Conservation (phyloP, 140 eudicot species). For the Stevia rebaudiana region DNA sequence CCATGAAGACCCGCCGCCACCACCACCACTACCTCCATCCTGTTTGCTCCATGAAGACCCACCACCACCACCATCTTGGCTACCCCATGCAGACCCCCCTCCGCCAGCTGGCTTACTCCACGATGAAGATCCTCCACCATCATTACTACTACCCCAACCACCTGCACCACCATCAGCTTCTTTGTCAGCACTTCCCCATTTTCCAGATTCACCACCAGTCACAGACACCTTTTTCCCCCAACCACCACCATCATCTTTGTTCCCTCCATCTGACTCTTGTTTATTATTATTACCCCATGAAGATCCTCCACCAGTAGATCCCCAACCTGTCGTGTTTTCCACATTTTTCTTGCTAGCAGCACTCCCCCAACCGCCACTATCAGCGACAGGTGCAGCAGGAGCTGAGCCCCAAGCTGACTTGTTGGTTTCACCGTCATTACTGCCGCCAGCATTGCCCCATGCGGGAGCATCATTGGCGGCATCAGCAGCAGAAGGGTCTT, state of each 20-base stretch:
- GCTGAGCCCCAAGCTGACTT: constrained; percentile 39
- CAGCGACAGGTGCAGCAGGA: constrained; percentile 23
- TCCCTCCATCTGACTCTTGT: constrained; percentile 26
- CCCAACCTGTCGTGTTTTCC: constrained; percentile 20
- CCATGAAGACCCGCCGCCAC: constrained; percentile 26
- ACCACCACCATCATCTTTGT: constrained; percentile 28
- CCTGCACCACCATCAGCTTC: constrained; percentile 26
- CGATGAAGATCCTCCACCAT: constrained; percentile 19
- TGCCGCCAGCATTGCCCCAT: constrained; percentile 32
- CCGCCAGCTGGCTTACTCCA: constrained; percentile 30
- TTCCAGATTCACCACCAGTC: constrained; percentile 17
- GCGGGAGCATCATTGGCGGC: constrained; percentile 11
- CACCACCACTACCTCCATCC: constrained; percentile 11
- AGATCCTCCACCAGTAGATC: constrained; percentile 27
- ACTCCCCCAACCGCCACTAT: constrained; percentile 32
- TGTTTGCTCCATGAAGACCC: constrained; percentile 19
- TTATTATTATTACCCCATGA: constrained; percentile 22
- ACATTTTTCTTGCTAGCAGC: constrained; percentile 2
- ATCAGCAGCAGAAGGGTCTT: constrained; percentile 18
- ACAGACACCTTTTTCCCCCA: constrained; percentile 15
- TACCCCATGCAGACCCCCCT: constrained; percentile 32
- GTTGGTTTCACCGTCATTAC: constrained; percentile 27
- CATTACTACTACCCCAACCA: constrained; percentile 27
- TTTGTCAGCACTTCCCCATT: constrained; percentile 37
- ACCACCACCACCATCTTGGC: constrained; percentile 22